Base-by-base conservation (phyloP, 176 grass and related monocot genomes). In the Zoysia japonica region DNA sequence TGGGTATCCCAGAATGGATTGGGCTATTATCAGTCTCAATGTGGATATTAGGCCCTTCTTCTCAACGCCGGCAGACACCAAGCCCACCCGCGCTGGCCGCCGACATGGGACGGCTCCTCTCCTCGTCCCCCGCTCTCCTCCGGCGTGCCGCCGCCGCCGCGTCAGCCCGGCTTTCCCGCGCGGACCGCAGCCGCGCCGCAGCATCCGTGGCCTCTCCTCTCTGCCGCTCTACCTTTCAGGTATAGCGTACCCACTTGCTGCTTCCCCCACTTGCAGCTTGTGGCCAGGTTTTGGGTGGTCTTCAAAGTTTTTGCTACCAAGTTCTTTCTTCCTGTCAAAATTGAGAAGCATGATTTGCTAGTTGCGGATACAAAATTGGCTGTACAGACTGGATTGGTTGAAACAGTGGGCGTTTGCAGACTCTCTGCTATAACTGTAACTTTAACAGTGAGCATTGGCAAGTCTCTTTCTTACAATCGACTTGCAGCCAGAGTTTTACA, bases 31-130 rank as follows among this genome's bases (percentile, higher is more conserved):
- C 28, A 28, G 28, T 28, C 28, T 28, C 28, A 28, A 28, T 28
- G 28, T 28, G 28, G 28, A 28, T 28, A 28, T 28, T 28, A 28
- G 28, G 28, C 28, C 28, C 28, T 28, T 28, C 28, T 28, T 28
- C 28, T 28, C 28, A 28, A 28, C 28, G 28, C 28, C 28, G 28
- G 28, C 28, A 28, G 28, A 28, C 2, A 2, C 55, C 19, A 9
- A 57, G 2, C 14, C 39, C 36, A 12, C 17, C 12, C 20, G 47
- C 28, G 40, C 9, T 8, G 35, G 36, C 12, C 62, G 88, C 91
- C 78, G 70, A 80, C 50, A 88, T 88, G 85, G 68, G 72, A 78
- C 11, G 78, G 12, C 41, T 70, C 49, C 78, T 93, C 65, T 71
- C 77, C 16, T 39, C 65, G 49, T 61, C 78, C 43, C 59, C 68